Evolutionary conservation across 345 rosid genomes (phyloP).

Genomic region (Lumnitzera littorea): DNA sequence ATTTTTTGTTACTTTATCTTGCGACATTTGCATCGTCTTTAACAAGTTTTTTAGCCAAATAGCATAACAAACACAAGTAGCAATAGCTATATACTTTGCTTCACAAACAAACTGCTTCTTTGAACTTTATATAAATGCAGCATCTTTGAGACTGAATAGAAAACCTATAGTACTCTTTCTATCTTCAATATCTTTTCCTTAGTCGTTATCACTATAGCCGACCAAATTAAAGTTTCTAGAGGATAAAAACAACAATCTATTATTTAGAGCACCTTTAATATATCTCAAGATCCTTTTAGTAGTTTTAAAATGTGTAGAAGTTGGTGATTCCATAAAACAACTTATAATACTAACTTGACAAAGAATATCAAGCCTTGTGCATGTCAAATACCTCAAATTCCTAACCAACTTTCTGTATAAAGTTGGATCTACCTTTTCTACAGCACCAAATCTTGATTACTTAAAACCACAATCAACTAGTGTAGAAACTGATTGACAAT

Average conservation of each 20-base stretch:
- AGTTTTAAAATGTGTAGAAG: neutral
- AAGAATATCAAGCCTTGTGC: conserved; percentile 1
- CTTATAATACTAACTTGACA: conserved; percentile 1
- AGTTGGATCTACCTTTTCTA: neutral
- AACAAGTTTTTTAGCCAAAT: conserved; percentile 6
- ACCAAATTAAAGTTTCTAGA: no score
- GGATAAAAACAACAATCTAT: no score
- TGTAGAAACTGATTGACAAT: neutral
- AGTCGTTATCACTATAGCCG: no score
- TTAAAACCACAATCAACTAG: neutral
- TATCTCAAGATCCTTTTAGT: conserved; percentile 1
- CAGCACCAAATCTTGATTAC: neutral
- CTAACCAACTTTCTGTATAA: conserved; percentile 1
- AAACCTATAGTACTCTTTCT: no score
- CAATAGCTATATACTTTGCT: neutral
- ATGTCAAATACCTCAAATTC: conserved; percentile 7
- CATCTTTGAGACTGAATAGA: no score
- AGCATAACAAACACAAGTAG: conserved; percentile 3
- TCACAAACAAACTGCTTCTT: conserved; percentile 7
- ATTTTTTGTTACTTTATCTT: neutral
- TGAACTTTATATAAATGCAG: neutral
- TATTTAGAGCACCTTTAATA: neutral
- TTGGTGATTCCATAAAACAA: neutral
- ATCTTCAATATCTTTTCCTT: no score
- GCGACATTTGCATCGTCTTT: neutral